Evolutionary conservation across 192 early-diverging fungal species (phyloP).

Genomic region (Gaertneriomyces sp.): DNA sequence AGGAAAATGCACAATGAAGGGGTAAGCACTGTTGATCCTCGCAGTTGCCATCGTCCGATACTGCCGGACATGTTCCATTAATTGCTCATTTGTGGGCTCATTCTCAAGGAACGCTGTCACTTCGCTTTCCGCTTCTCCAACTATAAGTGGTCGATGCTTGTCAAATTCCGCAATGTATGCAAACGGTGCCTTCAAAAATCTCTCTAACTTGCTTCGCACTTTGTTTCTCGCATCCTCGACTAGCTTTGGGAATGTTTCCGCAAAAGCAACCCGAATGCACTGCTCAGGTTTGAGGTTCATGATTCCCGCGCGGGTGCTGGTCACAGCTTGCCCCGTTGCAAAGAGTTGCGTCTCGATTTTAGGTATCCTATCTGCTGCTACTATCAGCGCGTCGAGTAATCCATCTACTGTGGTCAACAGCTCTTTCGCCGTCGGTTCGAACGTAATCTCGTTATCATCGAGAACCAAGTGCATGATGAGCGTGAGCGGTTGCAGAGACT

Average conservation of each 20-base stretch:
- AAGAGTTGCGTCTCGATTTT: conserved; percentile 58
- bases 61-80: conserved; percentile 50
- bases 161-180: conserved; percentile 50
- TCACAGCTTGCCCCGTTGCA: conserved; percentile 38
- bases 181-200: conserved; percentile 41
- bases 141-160: conserved; percentile 45
- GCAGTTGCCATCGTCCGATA: conserved; percentile 38
- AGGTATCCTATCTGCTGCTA: conserved; percentile 49
- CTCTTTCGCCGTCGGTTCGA: conserved; percentile 47
- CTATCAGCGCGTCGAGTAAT: conserved; percentile 45
- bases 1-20: conserved; percentile 50
- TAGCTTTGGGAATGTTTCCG: conserved; percentile 48
- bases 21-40: conserved; percentile 50
- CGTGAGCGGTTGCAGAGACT: conserved; percentile 35
- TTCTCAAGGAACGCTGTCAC: conserved; percentile 45
- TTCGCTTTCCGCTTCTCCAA: conserved; percentile 35
- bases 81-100: conserved; percentile 42
- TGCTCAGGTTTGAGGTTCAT: conserved; percentile 49
- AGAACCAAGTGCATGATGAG: conserved; percentile 40
- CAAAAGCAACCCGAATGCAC: conserved; percentile 53
- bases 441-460: conserved; percentile 44
- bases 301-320: conserved; percentile 36
- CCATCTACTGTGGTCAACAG: conserved; percentile 43
- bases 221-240: conserved; percentile 38
- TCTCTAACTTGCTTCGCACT: conserved; percentile 30